Evolutionary conservation across 495 filamentous ascomycete genomes (phyloP), one percentile per base, ranked within the genome.

Genomic region (Xylaria castorea): DNA sequence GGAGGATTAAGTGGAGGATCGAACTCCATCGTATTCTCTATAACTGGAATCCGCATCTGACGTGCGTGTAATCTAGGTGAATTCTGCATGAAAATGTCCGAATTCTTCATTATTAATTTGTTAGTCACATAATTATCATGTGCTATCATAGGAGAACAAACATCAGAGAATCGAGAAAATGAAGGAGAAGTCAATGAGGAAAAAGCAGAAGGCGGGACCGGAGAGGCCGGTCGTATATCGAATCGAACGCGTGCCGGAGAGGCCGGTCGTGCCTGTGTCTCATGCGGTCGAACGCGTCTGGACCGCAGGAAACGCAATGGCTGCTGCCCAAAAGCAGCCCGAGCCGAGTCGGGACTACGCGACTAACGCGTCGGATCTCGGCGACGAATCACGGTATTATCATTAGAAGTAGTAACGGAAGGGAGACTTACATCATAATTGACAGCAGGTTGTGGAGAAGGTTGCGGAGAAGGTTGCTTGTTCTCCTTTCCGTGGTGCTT

Each of bases 21-120:
- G n/a, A 65, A 50, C 34, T 72, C 69, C 71, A 74, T 76, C 0
- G 74, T 68, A 16, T 53, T 46, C 63, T 62, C 71, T 16, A 72
- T 34, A 25, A 60, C 57, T n/a, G 74, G 53, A 30, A 63, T 30
- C 14, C 44, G 58, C 66, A 61, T 38, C 30, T 72, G 64, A 58
- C 63, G 67, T 67, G 63, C 25, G 72, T 73, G 74, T 77, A 79
- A 64, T 73, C 78, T 32, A 64, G 62, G 42, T 68, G 73, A 64
- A 68, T 68, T 4, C 65, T 73, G 36, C 25, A 51, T 51, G 8
- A 72, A 67, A 1, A 72, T 72, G 3, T 51, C 64, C 20, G 68
- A 68, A 65, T 46, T 72, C 74, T 70, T 36, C 16, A 55, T 11
- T 46, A 27, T 20, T 48, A 40, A 1, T 46, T n/a, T 44, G 63